A percentile compares a stretch with the other conserved stretches of the same genome.
Evolutionary conservation across 106 monocot genomes (phyloP).

Genomic region (Allium sativum): DNA sequence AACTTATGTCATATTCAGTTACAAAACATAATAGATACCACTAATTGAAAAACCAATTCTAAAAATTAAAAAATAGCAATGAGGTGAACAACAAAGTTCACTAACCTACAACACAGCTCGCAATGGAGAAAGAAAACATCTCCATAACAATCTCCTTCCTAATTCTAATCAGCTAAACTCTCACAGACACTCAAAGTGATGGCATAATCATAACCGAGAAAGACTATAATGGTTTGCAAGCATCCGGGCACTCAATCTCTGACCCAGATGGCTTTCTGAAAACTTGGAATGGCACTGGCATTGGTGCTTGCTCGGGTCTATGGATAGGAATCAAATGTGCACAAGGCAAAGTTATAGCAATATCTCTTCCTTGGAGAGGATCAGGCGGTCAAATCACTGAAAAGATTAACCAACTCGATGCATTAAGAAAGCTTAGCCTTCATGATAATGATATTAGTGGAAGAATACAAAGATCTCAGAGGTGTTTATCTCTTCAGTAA

Average conservation of each 20-base stretch:
- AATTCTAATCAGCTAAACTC: no score
- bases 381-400: constrained; percentile 49
- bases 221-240: constrained; percentile 72
- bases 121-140: no score
- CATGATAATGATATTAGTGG: constrained; percentile 70
- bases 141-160: no score
- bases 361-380: constrained; percentile 63
- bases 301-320: constrained; percentile 63
- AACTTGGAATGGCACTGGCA: constrained; percentile 70
- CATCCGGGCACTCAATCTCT: constrained; percentile 40
- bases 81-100: no score
- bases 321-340: constrained; percentile 91
- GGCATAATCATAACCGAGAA: constrained; percentile 50
- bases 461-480: constrained; percentile 42
- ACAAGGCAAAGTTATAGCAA: constrained; percentile 62
- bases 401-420: constrained; percentile 55
- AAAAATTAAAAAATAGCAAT: no score
- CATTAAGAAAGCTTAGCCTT: constrained; percentile 62
- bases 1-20: no score
- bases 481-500: constrained; percentile 90
- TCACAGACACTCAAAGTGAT: constrained; percentile 8
- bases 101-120: no score
- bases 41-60: no score
- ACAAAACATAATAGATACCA: no score
- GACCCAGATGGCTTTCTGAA: constrained; percentile 47